phyloP scores from a whole-genome alignment of 768 basidiomycete genomes.

The Rhodotorula kratochvilovae region DNA sequence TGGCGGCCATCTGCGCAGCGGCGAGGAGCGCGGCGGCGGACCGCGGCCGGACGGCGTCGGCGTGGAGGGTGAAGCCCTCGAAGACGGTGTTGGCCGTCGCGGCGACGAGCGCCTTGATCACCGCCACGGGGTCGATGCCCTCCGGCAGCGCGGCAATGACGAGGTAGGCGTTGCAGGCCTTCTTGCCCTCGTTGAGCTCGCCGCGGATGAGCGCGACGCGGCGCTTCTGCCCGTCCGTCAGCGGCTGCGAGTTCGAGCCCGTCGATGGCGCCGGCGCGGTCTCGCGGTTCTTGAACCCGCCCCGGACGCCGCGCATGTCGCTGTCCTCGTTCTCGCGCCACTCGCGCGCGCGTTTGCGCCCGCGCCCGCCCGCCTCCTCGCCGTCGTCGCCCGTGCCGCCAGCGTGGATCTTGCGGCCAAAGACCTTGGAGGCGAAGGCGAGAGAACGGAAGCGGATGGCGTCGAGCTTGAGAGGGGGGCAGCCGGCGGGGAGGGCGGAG shows the following conservation, averaged over 20 bases:
- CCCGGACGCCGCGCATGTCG: conserved; percentile 34
- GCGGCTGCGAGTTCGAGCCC: conserved; percentile 54
- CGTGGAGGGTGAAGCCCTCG: conserved; percentile 70
- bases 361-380: conserved; percentile 48
- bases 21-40: conserved; percentile 44
- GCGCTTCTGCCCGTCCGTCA: conserved; percentile 81
- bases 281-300: conserved; percentile 31
- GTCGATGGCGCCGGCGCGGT: not conserved
- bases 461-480: conserved; percentile 66
- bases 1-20: conserved; percentile 45
- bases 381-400: conserved; percentile 45
- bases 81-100: conserved; percentile 67
- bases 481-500: conserved; percentile 41
- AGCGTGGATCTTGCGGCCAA: conserved; percentile 45
- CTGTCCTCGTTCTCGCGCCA: conserved; percentile 50
- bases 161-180: conserved; percentile 77
- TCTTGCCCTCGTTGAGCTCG: conserved; percentile 74
- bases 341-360: conserved; percentile 48
- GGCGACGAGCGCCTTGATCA: conserved; percentile 52
- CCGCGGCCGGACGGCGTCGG: conserved; percentile 60
- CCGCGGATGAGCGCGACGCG: conserved; percentile 89
- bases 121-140: conserved; percentile 27
- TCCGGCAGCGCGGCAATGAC: conserved; percentile 56
- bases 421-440: conserved; percentile 77
- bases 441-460: conserved; percentile 90